phyloP scores from a whole-genome alignment of 208 protist genomes.

The Acanthamoeba triangularis region DNA sequence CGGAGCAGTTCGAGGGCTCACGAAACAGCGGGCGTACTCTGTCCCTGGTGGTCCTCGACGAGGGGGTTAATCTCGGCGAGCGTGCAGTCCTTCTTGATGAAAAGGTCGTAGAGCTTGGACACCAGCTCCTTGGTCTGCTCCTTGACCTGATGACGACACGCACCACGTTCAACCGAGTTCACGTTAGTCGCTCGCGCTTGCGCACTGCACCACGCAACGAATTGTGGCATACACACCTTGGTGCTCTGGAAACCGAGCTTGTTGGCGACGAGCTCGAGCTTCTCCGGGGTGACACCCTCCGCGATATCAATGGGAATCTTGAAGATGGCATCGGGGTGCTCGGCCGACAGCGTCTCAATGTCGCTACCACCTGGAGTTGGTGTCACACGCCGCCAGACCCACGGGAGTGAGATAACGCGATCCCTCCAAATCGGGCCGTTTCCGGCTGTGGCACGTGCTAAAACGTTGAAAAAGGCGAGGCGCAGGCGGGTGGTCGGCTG shows the following conservation, averaged over 20 bases:
- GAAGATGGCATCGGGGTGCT: conserved; percentile 70
- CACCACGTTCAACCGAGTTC: not conserved
- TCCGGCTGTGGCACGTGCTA: too few relatives aligned
- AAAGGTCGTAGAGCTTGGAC: conserved; percentile 9
- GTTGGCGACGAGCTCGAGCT: conserved; percentile 26
- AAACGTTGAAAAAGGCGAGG: too few relatives aligned
- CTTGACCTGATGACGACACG: not conserved
- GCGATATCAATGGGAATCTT: conserved; percentile 82
- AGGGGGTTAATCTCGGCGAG: conserved; percentile 86
- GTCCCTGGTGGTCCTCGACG: conserved; percentile 79
- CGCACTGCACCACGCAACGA: too few relatives aligned
- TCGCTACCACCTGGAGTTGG: conserved; percentile 77
- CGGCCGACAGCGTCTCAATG: conserved; percentile 80
- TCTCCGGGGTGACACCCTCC: conserved; percentile 76
- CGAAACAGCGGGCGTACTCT: conserved; percentile 38
- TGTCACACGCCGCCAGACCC: not conserved
- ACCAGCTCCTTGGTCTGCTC: not conserved
- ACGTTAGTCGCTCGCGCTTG: too few relatives aligned
- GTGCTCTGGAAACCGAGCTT: conserved; percentile 38
- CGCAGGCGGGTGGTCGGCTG: too few relatives aligned
- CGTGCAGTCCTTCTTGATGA: conserved; percentile 68
- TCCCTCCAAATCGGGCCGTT: not conserved
- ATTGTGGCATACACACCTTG: not conserved
- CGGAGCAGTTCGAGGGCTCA: too few relatives aligned
- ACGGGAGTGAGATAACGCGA: not conserved